Percentiles rank a stretch among this genome's conserved stretches.
phyloP scores from a whole-genome alignment of 192 early-diverging fungal genomes.

The Backusella luteola region DNA sequence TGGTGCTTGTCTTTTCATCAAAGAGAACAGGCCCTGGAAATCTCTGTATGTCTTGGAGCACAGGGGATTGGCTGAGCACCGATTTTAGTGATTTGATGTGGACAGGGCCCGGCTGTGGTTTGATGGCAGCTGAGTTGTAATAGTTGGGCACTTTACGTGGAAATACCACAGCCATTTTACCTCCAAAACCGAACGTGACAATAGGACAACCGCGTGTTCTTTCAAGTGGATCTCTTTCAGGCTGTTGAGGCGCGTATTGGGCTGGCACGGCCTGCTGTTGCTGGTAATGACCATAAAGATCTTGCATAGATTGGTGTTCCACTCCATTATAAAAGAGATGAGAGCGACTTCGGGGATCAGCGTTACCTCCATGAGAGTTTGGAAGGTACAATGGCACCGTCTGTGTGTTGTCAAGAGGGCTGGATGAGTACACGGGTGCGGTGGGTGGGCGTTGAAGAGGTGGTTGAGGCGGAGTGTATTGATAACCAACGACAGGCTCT shows the following conservation, averaged over 20 bases:
- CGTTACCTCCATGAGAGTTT: not conserved
- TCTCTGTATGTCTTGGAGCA: slow-evolving; percentile 24
- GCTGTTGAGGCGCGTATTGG: not conserved
- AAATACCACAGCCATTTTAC: slow-evolving; percentile 64
- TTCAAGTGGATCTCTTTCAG: slow-evolving; percentile 36
- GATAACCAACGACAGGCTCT: not conserved
- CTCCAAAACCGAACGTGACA: slow-evolving; percentile 76
- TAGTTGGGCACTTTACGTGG: slow-evolving; percentile 57
- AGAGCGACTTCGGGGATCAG: not conserved
- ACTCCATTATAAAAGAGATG: slow-evolving; percentile 8
- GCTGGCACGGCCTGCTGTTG: not conserved
- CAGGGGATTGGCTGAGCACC: slow-evolving; percentile 19
- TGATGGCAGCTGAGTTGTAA: slow-evolving; percentile 21
- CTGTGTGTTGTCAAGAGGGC: not conserved
- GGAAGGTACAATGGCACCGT: not conserved
- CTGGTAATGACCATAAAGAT: not conserved
- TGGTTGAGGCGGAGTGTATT: not conserved
- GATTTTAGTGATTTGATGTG: slow-evolving; percentile 48
- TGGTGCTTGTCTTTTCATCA: slow-evolving; percentile 43
- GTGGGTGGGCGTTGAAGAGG: slow-evolving; percentile 11
- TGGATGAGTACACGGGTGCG: slow-evolving; percentile 10
- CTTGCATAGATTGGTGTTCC: slow-evolving; percentile 15
- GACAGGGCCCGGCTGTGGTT: slow-evolving; percentile 29
- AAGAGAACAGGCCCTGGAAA: slow-evolving; percentile 62
- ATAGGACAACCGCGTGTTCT: slow-evolving; percentile 55